Base-by-base conservation (phyloP, 2,329 filamentous ascomycete species). In the Alternaria alternata region DNA sequence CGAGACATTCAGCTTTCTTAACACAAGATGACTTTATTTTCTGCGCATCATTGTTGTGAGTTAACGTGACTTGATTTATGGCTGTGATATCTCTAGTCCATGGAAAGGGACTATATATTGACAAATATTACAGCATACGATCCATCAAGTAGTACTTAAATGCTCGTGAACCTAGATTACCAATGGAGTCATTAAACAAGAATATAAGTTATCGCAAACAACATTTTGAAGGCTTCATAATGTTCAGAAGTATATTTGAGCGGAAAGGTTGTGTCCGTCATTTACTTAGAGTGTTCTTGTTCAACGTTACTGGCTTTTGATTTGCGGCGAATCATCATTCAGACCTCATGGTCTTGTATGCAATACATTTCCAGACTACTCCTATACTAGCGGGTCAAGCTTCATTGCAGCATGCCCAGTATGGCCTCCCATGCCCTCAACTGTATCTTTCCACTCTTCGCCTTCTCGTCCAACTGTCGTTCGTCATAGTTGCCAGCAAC, bases 401-500 rank as follows among this genome's bases (percentile, higher is more conserved):
- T 2, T 56, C 39, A 69, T 32, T 67, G 60, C 4, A 71, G 42
- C 46, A 65, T 48, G 16, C 75, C 76, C 54, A 78, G 51, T 38
- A 79, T 39, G 3, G 68, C 77, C 61, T 79, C 76, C 77, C 77
- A 80, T 52, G 77, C 69, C 57, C 66, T 69, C 63, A 80, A 59
- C 28, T 57, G 60, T 20, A 79, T 39, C 18, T 38, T 47, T 16
- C 68, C 69, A 39, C 60, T 61, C 54, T 52, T 68, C 9, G 51
- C 54, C 54, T 66, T 68, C 20, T 46, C 24, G 4, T 67, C 68
- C 22, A 74, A 59, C 1, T 71, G 67, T 32, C 51, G 67, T 62
- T 74, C 71, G 52, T 73, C 67, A 51, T 78, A 79, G 55, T 77
- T 79, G 20, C 77, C 76, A 28, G 75, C 73, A 63, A 78, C 72